Evolutionary conservation across 1,284 basidiomycete genomes (phyloP).

Genomic region (Butyriboletus appendiculatus): DNA sequence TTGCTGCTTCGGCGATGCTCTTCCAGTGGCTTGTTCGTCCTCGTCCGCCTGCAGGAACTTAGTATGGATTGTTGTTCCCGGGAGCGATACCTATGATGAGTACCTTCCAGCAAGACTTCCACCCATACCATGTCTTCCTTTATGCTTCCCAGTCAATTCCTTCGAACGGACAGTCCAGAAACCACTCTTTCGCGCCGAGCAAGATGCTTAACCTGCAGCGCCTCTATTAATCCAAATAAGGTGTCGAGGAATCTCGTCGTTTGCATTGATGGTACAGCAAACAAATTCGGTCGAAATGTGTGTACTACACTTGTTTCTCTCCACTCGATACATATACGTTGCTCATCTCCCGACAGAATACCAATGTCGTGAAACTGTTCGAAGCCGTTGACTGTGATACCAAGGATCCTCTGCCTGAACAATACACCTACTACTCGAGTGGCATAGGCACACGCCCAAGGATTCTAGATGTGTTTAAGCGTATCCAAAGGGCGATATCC

Average conservation of each 20-base stretch:
- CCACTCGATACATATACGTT: background rate
- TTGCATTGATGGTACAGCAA: slow-evolving; percentile 39
- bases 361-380: slow-evolving; percentile 18
- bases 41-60: too few species aligned
- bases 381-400: slow-evolving; percentile 18
- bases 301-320: background rate
- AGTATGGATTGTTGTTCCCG: too few species aligned
- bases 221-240: background rate
- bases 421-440: slow-evolving; percentile 43
- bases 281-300: slow-evolving; percentile 36
- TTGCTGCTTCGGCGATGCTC: too few species aligned
- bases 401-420: slow-evolving; percentile 21
- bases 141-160: slow-evolving; percentile 11
- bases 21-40: too few species aligned
- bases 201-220: slow-evolving; percentile 16
- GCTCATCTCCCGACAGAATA: slow-evolving; percentile 3
- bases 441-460: slow-evolving; percentile 42
- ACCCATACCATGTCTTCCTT: background rate
- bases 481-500: slow-evolving; percentile 14
- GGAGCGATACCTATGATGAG: too few species aligned
- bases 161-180: slow-evolving; percentile 3
- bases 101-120: too few species aligned
- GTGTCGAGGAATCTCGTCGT: slow-evolving; percentile 34
- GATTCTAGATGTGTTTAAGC: slow-evolving; percentile 24
- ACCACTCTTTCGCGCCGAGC: background rate